A percentile compares a stretch with the other conserved stretches of the same genome.
Conservation (phyloP, 2,329 filamentous ascomycete species). For the Arthroderma uncinatum region DNA sequence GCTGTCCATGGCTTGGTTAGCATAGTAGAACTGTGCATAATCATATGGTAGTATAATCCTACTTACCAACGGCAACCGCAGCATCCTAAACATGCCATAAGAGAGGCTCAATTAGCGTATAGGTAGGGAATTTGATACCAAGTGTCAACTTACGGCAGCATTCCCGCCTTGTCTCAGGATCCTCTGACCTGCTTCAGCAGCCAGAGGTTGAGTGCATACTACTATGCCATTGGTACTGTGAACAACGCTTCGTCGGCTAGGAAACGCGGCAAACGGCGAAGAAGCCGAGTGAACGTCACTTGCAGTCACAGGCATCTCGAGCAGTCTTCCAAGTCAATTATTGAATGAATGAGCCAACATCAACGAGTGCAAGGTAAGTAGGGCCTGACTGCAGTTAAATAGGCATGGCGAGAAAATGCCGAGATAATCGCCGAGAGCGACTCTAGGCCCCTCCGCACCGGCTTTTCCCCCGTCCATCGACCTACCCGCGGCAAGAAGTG, state of each 20-base stretch:
- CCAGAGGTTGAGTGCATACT: conserved; percentile 77
- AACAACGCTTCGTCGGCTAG: conserved; percentile 79
- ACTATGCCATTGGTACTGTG: conserved; percentile 90
- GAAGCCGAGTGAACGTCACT: conserved; percentile 10
- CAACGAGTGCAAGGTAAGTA: background rate
- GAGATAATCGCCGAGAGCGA: background rate
- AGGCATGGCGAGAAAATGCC: background rate
- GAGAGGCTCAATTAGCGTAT: background rate
- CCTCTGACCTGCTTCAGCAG: conserved; percentile 74
- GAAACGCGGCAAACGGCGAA: conserved; percentile 48
- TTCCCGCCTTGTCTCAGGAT: conserved; percentile 83
- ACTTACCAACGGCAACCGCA: conserved; percentile 77
- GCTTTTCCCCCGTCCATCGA: background rate
- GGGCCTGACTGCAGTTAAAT: background rate
- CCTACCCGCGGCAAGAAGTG: background rate
- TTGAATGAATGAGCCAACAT: background rate
- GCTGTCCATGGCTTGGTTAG: conserved; percentile 41
- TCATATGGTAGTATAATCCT: background rate
- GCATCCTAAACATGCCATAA: conserved; percentile 54
- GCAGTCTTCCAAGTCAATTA: background rate
- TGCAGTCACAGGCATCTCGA: conserved; percentile 10
- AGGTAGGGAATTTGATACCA: conserved; percentile 4
- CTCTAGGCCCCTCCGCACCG: background rate
- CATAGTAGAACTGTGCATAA: background rate
- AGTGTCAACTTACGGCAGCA: conserved; percentile 58